Evolutionary conservation across 306 rosid genomes (phyloP), one percentile per base, ranked within the genome.

Genomic region (Rosa rugosa): DNA sequence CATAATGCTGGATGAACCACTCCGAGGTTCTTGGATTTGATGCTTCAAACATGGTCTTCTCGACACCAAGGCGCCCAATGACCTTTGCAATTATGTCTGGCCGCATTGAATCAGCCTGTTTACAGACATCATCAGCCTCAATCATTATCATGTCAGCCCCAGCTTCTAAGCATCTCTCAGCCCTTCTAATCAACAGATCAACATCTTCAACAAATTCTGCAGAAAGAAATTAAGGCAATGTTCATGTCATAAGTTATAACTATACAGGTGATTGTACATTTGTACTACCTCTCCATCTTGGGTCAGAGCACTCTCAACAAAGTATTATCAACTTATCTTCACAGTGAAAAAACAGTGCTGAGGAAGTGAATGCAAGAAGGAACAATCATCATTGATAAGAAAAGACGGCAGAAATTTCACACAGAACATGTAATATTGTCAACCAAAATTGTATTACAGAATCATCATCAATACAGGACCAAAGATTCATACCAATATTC

Each of bases 101-200:
- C 0, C 97, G 88, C 77, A 95, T 86, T 42, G 89, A 70, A 65
- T 86, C 96, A 27, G 89, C 88, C 17, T 87, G 86, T 72, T 84
- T 84, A 73, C 87, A 84, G 64, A 95, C 85, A 89, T 88, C 93
- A 72, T 87, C 97, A 23, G 96, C 97, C 64, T 90, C 98, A 3
- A 90, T 90, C 97, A 91, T 83, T 84, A 92, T 90, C 93, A 87
- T 90, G 87, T 90, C 98, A n/a, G 99, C 99, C 75, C 98, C 99
- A 9, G 94, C 98, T 84, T 95, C 97, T 76, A 95, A 84, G 82
- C 99, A 95, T 82, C 98, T 89, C 91, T 91, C 99, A 12, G 99
- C 96, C 83, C 85, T 90, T 81, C 94, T 87, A 87, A 91, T 83
- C 89, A 95, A 69, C 47, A 93, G 91, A 85, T 95, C 94, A 76